Percentiles rank a stretch among this genome's conserved stretches.
phyloP scores from a whole-genome alignment of 352 stramenopile species.

The Pythium phragmitis region DNA sequence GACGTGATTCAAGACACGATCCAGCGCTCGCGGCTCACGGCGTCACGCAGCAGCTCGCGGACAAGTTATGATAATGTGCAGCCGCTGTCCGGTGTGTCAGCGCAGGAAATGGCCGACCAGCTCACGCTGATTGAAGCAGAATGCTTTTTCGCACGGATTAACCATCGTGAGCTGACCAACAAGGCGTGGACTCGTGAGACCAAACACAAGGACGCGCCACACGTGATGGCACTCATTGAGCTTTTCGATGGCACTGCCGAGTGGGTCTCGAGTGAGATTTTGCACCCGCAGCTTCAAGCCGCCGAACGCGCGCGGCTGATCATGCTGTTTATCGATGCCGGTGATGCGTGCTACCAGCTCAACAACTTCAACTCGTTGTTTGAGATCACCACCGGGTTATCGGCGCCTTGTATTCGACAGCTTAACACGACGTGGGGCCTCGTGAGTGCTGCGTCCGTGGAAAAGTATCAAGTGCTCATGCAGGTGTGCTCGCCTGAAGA shows the following conservation, averaged over 20 bases:
- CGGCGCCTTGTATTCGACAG: slow-evolving; percentile 77
- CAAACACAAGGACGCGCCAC: slow-evolving; percentile 77
- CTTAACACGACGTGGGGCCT: slow-evolving; percentile 84
- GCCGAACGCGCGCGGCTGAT: slow-evolving; percentile 82
- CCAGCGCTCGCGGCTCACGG: slow-evolving; percentile 51
- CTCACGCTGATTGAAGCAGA: slow-evolving; percentile 81
- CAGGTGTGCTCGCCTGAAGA: slow-evolving; percentile 82
- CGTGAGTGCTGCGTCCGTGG: slow-evolving; percentile 50
- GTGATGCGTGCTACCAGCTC: slow-evolving; percentile 79
- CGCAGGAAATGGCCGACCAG: slow-evolving; percentile 77
- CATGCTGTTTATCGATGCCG: slow-evolving; percentile 82
- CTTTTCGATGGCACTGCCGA: slow-evolving; percentile 82
- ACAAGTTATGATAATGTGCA: slow-evolving; percentile 82
- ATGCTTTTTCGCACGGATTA: slow-evolving; percentile 67
- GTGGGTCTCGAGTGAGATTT: slow-evolving; percentile 87
- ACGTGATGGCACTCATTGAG: slow-evolving; percentile 85
- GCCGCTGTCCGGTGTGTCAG: slow-evolving; percentile 55
- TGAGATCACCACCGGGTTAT: slow-evolving; percentile 77
- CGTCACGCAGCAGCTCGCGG: slow-evolving; percentile 59
- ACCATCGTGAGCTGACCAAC: slow-evolving; percentile 79
- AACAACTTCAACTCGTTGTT: slow-evolving; percentile 91
- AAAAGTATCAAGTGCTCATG: slow-evolving; percentile 84
- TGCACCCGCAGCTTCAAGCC: slow-evolving; percentile 81
- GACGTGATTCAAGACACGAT: slow-evolving; percentile 76
- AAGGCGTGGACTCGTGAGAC: slow-evolving; percentile 84